A percentile compares a stretch with the other conserved stretches of the same genome.
These are phyloP conservation scores for Ustilago loliicola DNA, from an alignment of 1,284 basidiomycete genomes.

Conservation along the genomic window DNA sequence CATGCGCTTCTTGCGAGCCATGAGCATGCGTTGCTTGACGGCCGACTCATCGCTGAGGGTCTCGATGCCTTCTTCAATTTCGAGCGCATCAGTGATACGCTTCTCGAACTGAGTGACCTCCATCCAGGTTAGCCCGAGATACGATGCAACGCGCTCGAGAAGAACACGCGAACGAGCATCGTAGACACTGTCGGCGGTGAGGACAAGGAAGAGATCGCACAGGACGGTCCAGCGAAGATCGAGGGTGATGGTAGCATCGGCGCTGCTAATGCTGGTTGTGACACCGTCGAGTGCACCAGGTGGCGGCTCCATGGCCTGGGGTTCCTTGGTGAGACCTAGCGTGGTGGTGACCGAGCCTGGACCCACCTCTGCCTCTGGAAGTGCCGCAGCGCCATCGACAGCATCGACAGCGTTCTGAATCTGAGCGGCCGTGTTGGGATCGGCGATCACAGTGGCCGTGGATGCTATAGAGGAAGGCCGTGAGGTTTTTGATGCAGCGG, in stretches of 20 bases:
- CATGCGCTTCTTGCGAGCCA: constrained; percentile 61
- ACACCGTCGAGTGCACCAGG: constrained; percentile 65
- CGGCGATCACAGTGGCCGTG: constrained; percentile 33
- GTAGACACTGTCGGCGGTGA: constrained; percentile 69
- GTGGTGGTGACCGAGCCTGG: constrained; percentile 43
- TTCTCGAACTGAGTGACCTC: constrained; percentile 70
- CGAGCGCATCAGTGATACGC: constrained; percentile 67
- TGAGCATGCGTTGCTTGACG: constrained; percentile 51
- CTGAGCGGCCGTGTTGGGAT: constrained; percentile 67
- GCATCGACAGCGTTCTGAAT: constrained; percentile 40
- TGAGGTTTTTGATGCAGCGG: background rate
- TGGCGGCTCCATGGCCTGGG: constrained; percentile 59
- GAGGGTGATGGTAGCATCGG: constrained; percentile 67
- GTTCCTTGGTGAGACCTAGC: constrained; percentile 57
- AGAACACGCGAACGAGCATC: constrained; percentile 68
- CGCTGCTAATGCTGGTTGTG: constrained; percentile 65
- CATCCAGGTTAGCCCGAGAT: constrained; percentile 68
- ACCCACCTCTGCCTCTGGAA: constrained; percentile 21
- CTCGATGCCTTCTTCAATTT: constrained; percentile 68
- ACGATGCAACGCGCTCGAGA: constrained; percentile 64
- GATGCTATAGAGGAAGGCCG: constrained; percentile 14
- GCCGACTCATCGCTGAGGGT: constrained; percentile 58
- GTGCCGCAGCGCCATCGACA: constrained; percentile 11
- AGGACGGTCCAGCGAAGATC: constrained; percentile 70
- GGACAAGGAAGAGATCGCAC: constrained; percentile 69